Conservation (phyloP, 352 stramenopile genomes). For the Pythium volutum region DNA sequence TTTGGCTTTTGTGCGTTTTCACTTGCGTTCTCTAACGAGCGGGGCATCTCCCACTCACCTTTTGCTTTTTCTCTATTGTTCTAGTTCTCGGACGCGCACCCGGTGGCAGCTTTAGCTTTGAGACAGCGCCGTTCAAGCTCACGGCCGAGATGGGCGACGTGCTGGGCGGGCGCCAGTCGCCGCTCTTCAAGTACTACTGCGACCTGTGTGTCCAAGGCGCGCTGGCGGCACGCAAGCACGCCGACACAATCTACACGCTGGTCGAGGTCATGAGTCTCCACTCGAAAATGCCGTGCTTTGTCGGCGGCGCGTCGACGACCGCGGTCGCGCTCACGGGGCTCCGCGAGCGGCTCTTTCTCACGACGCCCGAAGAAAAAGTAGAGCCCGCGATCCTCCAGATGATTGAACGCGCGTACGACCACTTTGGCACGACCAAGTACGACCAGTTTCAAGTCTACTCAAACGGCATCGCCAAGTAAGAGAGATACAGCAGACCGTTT, state of each 20-base stretch:
- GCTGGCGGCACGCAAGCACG: constrained; percentile 89
- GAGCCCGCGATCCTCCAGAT: constrained; percentile 78
- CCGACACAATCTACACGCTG: constrained; percentile 92
- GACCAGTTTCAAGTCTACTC: constrained; percentile 92
- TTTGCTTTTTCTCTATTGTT: not conserved
- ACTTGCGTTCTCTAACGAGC: not conserved
- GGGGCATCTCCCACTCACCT: not conserved
- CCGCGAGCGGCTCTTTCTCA: constrained; percentile 70
- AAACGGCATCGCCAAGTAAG: constrained; percentile 87
- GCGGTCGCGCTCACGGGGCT: constrained; percentile 38
- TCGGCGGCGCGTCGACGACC: constrained; percentile 24
- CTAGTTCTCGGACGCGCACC: constrained; percentile 73
- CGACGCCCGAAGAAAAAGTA: constrained; percentile 59
- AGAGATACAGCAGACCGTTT: not conserved
- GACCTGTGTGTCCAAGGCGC: constrained; percentile 94
- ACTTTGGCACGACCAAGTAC: constrained; percentile 96
- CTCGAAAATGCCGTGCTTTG: constrained; percentile 75
- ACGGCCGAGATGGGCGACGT: constrained; percentile 95
- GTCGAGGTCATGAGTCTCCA: constrained; percentile 94
- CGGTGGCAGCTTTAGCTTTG: constrained; percentile 93
- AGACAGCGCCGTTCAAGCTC: constrained; percentile 97
- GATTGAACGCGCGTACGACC: constrained; percentile 93
- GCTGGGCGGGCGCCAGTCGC: constrained; percentile 89
- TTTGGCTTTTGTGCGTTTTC: constrained; percentile 94
- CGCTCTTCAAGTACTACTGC: constrained; percentile 92